These are phyloP conservation scores for Phyllostachys edulis DNA, from an alignment of 176 grass and related monocot genomes.

Conservation along the genomic window DNA sequence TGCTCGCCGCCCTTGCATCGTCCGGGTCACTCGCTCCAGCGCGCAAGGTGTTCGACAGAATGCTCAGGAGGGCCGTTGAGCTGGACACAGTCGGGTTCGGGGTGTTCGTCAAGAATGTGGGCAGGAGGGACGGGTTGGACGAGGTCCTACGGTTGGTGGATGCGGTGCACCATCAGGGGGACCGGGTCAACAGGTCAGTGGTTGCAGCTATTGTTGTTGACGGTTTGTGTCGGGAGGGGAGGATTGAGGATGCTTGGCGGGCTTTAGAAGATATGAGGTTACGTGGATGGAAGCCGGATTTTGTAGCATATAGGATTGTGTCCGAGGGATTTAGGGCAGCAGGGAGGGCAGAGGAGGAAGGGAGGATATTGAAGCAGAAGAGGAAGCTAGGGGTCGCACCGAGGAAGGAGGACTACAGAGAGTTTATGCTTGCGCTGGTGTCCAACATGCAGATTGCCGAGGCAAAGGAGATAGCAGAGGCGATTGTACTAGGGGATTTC, in stretches of 20 bases:
- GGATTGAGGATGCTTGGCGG: slow-evolving; percentile 67
- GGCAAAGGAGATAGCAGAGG: slow-evolving; percentile 76
- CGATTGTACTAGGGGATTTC: slow-evolving; percentile 69
- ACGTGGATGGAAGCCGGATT: slow-evolving; percentile 70
- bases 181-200: slow-evolving; percentile 50
- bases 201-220: slow-evolving; percentile 53
- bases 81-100: slow-evolving; percentile 63
- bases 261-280: slow-evolving; percentile 58
- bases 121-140: slow-evolving; percentile 29
- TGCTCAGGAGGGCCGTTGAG: slow-evolving; percentile 28
- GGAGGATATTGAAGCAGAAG: slow-evolving; percentile 79
- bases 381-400: slow-evolving; percentile 81
- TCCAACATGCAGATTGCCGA: slow-evolving; percentile 52
- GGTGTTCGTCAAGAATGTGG: slow-evolving; percentile 49
- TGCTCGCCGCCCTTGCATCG: slow-evolving; percentile 44
- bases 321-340: slow-evolving; percentile 56
- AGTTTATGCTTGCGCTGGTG: slow-evolving; percentile 55
- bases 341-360: slow-evolving; percentile 53
- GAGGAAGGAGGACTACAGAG: slow-evolving; percentile 61
- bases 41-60: slow-evolving; percentile 64
- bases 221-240: slow-evolving; percentile 49
- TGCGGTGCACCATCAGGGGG: background rate
- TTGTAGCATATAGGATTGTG: slow-evolving; percentile 79
- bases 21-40: slow-evolving; percentile 42
- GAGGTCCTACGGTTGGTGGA: slow-evolving; percentile 44